Percentiles rank a stretch among this genome's conserved stretches.
Conservation (phyloP, 176 grass and related monocot species). For the Eragrostis nindensis region DNA sequence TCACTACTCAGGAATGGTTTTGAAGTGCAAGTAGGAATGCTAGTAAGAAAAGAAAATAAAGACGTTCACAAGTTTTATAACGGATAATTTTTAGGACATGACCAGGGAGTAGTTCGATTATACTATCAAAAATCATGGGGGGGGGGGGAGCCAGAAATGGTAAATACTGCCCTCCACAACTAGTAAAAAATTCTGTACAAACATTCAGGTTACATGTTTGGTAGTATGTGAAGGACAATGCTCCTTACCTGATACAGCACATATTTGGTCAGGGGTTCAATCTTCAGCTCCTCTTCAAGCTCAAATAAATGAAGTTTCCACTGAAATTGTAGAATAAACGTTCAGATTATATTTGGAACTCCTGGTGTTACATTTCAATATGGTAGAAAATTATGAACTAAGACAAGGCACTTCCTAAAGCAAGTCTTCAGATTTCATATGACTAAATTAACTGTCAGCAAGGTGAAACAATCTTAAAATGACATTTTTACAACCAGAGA, state of each 20-base stretch:
- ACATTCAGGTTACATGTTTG: not conserved
- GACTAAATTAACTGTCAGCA: not conserved
- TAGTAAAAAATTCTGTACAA: not conserved
- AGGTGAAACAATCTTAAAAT: not conserved
- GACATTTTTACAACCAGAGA: not conserved
- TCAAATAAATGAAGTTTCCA: constrained; percentile 99
- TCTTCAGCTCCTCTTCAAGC: constrained; percentile 90
- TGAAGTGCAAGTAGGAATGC: not conserved
- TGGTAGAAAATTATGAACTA: constrained; percentile 1
- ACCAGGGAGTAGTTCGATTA: not conserved
- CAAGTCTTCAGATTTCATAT: not conserved
- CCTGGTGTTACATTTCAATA: not conserved
- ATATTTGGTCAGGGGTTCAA: constrained; percentile 82
- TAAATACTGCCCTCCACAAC: not conserved
- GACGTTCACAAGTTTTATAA: not conserved
- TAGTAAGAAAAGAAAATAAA: not conserved
- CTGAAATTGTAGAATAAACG: constrained; percentile 46
- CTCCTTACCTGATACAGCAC: constrained; percentile 78
- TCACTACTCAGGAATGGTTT: not conserved
- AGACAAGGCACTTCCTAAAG: not conserved
- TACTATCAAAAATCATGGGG: not conserved
- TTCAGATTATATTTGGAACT: not conserved
- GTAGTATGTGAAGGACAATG: not conserved
- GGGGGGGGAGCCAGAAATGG: not conserved
- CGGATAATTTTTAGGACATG: not conserved